Base-by-base conservation (phyloP, 2,329 filamentous ascomycete genomes). In the Microdochium nivale region DNA sequence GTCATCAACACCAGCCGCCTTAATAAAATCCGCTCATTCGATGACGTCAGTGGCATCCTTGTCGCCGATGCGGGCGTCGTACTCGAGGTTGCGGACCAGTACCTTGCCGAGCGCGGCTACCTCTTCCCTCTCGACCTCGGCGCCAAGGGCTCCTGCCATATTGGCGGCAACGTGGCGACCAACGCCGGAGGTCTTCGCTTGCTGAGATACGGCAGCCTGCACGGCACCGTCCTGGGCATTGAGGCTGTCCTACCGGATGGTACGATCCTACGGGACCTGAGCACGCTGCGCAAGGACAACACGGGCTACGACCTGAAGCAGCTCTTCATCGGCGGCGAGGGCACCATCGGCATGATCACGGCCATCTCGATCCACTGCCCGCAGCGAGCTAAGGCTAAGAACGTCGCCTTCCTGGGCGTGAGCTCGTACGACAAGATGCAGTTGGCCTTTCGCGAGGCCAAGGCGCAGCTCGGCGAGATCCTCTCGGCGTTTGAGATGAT, bases 71-170 rank as follows among this genome's bases (percentile, higher is more conserved):
- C 90, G 11, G 95, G 94, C 57, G 87, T 89, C 55, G 90, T 99
- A 54, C 79, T 99, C 14, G 94, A 99, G 71, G 80, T 85, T 3
- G 90, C 87, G 4, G 94, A 99, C 70, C 83, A 87, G 60, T 94
- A 86, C 65, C 78, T 99, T 46, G 88, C 87, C 4, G 83, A 95
- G 67, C 84, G 81, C 59, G 84, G 84, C 48, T 86, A 96, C 71
- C 86, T 99, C 62, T 99, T 97, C 73, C 94, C 94, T 21, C 78
- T 99, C 47, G 95, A 99, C 66, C 81, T 99, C n/a, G 95, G 92
- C 51, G 94, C 94, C 14, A 99, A 99, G 73, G 94, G 94, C 2
- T 96, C 90, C 7, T 97, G 94, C 70, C 91, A 97, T 54, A 86
- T 99, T 56, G 94, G 95, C 59, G 94, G 94, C 49, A 99, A 97